Conservation (phyloP, 1,284 basidiomycete species). For the Thelephora terrestris region DNA sequence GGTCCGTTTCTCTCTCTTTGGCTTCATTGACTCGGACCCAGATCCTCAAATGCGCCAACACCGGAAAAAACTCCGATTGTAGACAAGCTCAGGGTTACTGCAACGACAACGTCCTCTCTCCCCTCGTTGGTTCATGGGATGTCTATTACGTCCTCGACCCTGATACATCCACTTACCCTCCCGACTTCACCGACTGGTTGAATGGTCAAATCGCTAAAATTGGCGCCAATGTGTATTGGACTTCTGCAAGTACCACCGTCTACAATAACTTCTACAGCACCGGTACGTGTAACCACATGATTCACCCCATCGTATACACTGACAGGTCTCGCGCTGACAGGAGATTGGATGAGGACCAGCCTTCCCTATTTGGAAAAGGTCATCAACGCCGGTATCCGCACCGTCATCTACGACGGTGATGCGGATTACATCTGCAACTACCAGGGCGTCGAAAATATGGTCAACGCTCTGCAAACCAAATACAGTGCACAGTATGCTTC, state of each 20-base stretch:
- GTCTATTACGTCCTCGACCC: constrained; percentile 42
- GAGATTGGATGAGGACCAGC: constrained; percentile 58
- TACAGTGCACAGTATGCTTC: background rate
- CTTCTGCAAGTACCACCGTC: constrained; percentile 32
- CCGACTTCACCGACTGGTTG: constrained; percentile 35
- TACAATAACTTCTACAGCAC: constrained; percentile 47
- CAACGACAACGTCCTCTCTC: constrained; percentile 40
- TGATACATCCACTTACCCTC: constrained; percentile 48
- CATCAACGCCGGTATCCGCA: constrained; percentile 48
- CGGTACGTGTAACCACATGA: too few relatives aligned
- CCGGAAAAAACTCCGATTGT: constrained; percentile 37
- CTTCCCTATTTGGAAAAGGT: constrained; percentile 44
- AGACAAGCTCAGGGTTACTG: constrained; percentile 45
- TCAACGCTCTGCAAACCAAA: constrained; percentile 15
- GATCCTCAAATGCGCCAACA: constrained; percentile 42
- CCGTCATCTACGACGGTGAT: constrained; percentile 45
- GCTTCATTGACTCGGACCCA: constrained; percentile 11
- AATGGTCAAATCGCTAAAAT: constrained; percentile 27
- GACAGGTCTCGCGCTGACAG: constrained; percentile 11
- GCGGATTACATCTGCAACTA: constrained; percentile 55
- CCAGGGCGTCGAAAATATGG: constrained; percentile 53
- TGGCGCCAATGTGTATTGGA: constrained; percentile 42
- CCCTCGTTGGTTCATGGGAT: constrained; percentile 36
- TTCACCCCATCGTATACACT: too few relatives aligned
- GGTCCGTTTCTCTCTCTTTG: background rate